Conservation (phyloP, 441 rosid species). For the Erodium moschatum region DNA sequence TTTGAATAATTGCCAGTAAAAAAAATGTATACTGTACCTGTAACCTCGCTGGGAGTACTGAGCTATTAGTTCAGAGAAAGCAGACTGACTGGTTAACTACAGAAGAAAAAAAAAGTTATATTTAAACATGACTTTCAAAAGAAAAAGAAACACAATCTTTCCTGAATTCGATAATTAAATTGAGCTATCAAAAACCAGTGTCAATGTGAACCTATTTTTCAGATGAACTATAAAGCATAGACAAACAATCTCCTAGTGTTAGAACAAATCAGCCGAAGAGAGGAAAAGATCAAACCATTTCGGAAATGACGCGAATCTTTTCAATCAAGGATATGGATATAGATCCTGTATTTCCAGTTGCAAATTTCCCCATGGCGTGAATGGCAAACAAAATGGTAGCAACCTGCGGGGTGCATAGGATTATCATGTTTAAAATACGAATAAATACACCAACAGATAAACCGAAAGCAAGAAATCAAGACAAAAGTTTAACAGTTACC, state of each 20-base stretch:
- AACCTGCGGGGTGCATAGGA: conserved; percentile 40
- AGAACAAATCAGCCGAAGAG: conserved; percentile 12
- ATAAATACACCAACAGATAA: not conserved
- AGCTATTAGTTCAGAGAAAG: conserved; percentile 63
- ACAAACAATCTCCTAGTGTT: not conserved
- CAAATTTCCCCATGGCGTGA: conserved; percentile 59
- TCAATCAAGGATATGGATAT: conserved; percentile 55
- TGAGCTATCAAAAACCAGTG: not conserved
- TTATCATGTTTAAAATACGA: not conserved
- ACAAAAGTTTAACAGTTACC: conserved; percentile 25
- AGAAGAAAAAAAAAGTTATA: conserved; percentile 23
- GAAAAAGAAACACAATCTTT: not conserved
- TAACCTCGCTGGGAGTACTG: conserved; percentile 61
- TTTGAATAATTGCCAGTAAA: not conserved
- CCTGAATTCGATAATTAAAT: not conserved
- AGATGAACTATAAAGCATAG: not conserved
- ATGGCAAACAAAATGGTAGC: conserved; percentile 58
- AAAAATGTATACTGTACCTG: conserved; percentile 40
- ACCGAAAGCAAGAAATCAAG: conserved; percentile 11
- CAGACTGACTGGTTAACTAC: conserved; percentile 66
- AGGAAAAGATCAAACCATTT: conserved; percentile 39
- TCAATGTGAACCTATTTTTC: not conserved
- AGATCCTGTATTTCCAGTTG: conserved; percentile 50
- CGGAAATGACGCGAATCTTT: conserved; percentile 41
- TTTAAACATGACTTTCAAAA: conserved; percentile 17